Base-by-base conservation (phyloP, 148 eudicot species). In the Rhododendron simsii region DNA sequence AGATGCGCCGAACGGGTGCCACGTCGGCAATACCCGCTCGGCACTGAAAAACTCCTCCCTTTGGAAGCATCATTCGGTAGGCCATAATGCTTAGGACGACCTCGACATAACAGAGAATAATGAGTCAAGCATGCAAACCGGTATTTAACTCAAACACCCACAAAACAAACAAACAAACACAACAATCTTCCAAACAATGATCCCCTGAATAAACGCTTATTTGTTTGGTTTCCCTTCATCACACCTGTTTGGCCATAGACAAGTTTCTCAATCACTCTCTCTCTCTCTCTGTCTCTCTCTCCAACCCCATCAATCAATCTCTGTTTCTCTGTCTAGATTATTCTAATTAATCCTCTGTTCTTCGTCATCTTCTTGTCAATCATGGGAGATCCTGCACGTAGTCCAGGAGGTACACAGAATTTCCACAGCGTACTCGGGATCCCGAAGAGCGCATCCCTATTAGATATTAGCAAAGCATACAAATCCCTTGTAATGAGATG, bases 381-480 rank as follows among this genome's bases (percentile, higher is more conserved):
- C 63, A 91, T 91, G 93, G 91, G 87, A 89, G 93, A 90, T 84
- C 77, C 85, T 61, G 16, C 89, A n/a, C 71, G 11, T 23, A 63
- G 30, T 50, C 53, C 59, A 55, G 83, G 89, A 35, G 86, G 57
- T 3, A 47, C 82, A 41, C 79, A 47, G 16, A 83, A 89, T 80
- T 86, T 48, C 73, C 81, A 90, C 80, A 75, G 74, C 87, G 80
- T 86, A 77, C 89, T 92, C 0, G 91, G 89, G 23, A 81, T 92
- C 53, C 53, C 90, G 35, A 92, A 89, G 84, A 86, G 81, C 59
- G 92, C 96, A 45, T 89, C 98, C 78, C 94, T 96, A 1, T 67
- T 85, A 44, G 98, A 96, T 78, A 90, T 96, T 73, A 88, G 89
- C 89, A 93, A 91, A 87, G 95, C 98, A 12, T 96, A 95, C 90